These are phyloP conservation scores for Ogataea pini DNA, from an alignment of 805 yeast genomes.

Conservation along the genomic window DNA sequence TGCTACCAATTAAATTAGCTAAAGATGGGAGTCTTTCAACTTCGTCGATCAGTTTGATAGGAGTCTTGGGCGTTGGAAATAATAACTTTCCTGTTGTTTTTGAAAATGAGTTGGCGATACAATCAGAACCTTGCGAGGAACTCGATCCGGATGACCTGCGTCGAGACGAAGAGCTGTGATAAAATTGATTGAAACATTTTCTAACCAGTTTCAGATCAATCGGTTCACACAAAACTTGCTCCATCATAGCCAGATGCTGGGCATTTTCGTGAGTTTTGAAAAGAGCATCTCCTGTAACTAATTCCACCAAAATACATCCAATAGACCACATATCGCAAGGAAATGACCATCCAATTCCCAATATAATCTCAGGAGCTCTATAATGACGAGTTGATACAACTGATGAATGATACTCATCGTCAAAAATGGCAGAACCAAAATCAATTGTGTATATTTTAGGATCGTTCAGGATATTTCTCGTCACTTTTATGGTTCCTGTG, in stretches of 20 bases:
- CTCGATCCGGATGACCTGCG: conserved; percentile 17
- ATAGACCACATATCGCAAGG: conserved; percentile 98
- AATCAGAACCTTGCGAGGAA: conserved; percentile 13
- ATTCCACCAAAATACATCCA: conserved; percentile 89
- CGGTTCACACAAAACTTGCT: conserved; percentile 62
- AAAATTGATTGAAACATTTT: conserved; percentile 32
- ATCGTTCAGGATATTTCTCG: conserved; percentile 56
- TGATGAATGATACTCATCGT: conserved; percentile 90
- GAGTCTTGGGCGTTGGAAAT: conserved; percentile 40
- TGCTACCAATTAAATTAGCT: conserved; percentile 31
- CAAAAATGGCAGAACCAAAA: conserved; percentile 94
- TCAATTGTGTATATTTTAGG: conserved; percentile 90
- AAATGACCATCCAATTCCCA: conserved; percentile 95
- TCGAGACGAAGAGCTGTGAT: conserved; percentile 18
- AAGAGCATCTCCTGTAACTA: conserved; percentile 90
- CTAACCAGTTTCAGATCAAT: conserved; percentile 43
- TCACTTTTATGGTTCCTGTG: conserved; percentile 1
- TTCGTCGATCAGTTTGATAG: conserved; percentile 38
- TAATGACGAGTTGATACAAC: conserved; percentile 95
- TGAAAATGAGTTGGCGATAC: conserved; percentile 35
- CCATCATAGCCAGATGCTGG: conserved; percentile 96
- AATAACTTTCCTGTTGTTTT: conserved; percentile 32
- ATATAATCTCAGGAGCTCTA: conserved; percentile 93
- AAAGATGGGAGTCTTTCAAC: conserved; percentile 35
- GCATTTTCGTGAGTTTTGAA: conserved; percentile 93